A percentile compares a stretch with the other conserved stretches of the same genome.
Evolutionary conservation across 2,329 filamentous ascomycete genomes (phyloP).

Genomic region (Microdochium nivale): DNA sequence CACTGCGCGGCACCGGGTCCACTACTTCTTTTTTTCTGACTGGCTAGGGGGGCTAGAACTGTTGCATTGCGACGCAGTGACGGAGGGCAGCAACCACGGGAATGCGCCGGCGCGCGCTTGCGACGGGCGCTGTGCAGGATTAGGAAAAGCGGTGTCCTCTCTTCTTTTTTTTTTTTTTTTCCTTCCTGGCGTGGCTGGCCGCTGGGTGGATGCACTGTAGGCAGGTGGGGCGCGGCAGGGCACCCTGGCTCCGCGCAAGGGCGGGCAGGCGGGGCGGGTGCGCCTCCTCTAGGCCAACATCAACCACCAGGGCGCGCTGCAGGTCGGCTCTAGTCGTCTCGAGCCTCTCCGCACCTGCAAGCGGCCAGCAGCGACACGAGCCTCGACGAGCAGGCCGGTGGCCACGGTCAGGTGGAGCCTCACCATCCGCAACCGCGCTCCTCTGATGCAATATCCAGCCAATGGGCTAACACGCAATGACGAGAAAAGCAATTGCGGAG

Average conservation of each 20-base stretch:
- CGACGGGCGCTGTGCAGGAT: background rate
- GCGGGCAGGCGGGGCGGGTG: background rate
- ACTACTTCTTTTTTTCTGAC: background rate
- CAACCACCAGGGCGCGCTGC: background rate
- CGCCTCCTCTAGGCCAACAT: background rate
- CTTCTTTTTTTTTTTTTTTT: background rate
- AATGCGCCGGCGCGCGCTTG: background rate
- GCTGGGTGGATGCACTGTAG: background rate
- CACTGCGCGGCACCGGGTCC: background rate
- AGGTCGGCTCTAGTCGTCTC: background rate
- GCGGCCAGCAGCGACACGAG: background rate
- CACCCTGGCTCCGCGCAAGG: background rate
- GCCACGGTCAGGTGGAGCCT: no score
- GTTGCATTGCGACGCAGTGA: background rate
- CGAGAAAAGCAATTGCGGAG: background rate
- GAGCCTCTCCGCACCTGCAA: background rate
- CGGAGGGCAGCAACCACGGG: background rate
- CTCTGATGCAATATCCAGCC: background rate
- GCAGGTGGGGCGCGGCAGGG: background rate
- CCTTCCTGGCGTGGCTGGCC: background rate
- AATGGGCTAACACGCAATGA: slow-evolving; percentile 1
- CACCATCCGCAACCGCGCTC: background rate
- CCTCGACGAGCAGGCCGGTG: background rate
- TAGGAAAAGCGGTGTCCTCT: background rate
- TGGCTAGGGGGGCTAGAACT: background rate